Percentiles rank a stretch among this genome's conserved stretches.
phyloP scores from a whole-genome alignment of 768 basidiomycete genomes.

The Astraeus odoratus region DNA sequence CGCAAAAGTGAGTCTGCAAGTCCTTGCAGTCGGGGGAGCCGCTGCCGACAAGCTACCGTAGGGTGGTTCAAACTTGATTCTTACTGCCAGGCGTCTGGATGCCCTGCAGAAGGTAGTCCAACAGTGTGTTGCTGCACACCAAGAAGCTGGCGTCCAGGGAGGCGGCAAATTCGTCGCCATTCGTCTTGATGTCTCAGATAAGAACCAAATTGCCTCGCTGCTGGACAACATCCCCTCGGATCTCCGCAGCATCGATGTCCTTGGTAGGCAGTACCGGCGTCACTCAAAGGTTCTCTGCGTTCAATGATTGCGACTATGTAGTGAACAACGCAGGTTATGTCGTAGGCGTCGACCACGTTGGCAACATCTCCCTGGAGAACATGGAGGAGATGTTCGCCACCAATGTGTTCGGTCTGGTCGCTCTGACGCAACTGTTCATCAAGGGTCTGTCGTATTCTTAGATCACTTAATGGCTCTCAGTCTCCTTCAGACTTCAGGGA shows the following conservation, averaged over 20 bases:
- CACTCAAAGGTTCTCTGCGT: background rate
- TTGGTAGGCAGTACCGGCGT: slow-evolving; percentile 44
- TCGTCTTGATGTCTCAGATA: slow-evolving; percentile 77
- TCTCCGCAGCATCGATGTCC: slow-evolving; percentile 71
- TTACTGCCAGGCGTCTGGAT: slow-evolving; percentile 73
- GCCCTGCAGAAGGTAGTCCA: slow-evolving; percentile 64
- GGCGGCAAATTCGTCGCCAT: slow-evolving; percentile 76
- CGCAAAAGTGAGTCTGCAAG: slow-evolving; percentile 54
- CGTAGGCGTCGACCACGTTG: slow-evolving; percentile 80
- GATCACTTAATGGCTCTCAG: slow-evolving; percentile 7
- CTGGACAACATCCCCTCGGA: slow-evolving; percentile 66
- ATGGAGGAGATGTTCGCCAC: slow-evolving; percentile 80
- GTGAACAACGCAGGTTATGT: slow-evolving; percentile 89
- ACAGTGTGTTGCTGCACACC: slow-evolving; percentile 61
- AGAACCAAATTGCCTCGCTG: slow-evolving; percentile 58
- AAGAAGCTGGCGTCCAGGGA: slow-evolving; percentile 59
- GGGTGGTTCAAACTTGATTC: slow-evolving; percentile 85
- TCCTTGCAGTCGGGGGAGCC: background rate
- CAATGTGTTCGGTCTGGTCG: slow-evolving; percentile 80
- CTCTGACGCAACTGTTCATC: slow-evolving; percentile 70
- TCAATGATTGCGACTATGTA: slow-evolving; percentile 7
- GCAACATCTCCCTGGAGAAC: slow-evolving; percentile 69
- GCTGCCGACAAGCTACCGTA: slow-evolving; percentile 22
- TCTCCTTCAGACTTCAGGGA: slow-evolving; percentile 60
- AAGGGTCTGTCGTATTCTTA: slow-evolving; percentile 32